phyloP scores from a whole-genome alignment of 768 basidiomycete species.

The Asterophora parasitica region DNA sequence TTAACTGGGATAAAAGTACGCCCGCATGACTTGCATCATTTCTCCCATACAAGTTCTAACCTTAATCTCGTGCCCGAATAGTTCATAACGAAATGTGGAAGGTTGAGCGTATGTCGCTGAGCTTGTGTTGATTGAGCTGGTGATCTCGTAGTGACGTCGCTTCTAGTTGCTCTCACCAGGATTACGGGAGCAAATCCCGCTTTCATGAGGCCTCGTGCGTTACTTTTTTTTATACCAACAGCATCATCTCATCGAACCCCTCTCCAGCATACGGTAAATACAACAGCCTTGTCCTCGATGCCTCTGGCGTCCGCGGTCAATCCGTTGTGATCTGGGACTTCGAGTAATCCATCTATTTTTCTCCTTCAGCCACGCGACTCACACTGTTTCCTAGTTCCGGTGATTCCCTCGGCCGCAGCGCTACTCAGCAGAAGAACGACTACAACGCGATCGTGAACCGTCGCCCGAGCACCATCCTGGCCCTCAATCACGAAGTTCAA shows the following conservation, averaged over 20 bases:
- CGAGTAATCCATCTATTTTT: conserved; percentile 22
- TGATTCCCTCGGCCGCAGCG: conserved; percentile 30
- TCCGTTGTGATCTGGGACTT: conserved; percentile 33
- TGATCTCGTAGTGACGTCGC: too few relatives aligned
- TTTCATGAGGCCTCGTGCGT: conserved; percentile 22
- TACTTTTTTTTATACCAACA: background rate
- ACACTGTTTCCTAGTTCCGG: conserved; percentile 25
- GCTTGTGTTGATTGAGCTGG: too few relatives aligned
- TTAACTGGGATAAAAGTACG: conserved; percentile 25
- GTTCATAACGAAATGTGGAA: conserved; percentile 16
- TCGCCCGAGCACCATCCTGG: conserved; percentile 33
- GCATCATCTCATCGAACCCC: background rate
- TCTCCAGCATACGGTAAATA: conserved; percentile 19
- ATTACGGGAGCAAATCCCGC: conserved; percentile 20
- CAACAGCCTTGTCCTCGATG: conserved; percentile 19
- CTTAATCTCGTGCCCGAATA: background rate
- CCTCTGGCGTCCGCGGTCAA: conserved; percentile 15
- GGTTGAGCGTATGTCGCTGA: conserved; percentile 8
- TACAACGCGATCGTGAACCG: conserved; percentile 23
- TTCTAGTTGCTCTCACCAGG: conserved; percentile 16
- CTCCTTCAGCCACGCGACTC: background rate
- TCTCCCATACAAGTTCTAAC: background rate
- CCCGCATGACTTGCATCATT: background rate
- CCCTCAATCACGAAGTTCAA: conserved; percentile 36
- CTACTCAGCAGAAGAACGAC: conserved; percentile 22